These are phyloP conservation scores for Crepidotus variabilis DNA, from an alignment of 768 basidiomycete species.

Conservation along the genomic window DNA sequence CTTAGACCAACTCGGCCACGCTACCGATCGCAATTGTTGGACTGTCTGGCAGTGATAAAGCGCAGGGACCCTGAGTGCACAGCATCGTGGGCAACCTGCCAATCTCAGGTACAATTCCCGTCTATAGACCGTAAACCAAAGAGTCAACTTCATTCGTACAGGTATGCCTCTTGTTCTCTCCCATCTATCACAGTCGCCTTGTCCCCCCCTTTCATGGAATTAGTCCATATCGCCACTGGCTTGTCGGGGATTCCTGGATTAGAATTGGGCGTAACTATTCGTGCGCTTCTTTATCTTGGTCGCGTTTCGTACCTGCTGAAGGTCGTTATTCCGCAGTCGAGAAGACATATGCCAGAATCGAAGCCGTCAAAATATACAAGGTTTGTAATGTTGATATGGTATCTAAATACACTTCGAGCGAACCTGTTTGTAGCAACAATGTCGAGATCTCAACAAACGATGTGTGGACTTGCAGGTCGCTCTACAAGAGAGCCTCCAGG, in stretches of 20 bases:
- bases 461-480: constrained; percentile 28
- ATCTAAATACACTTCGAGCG: not conserved
- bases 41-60: not conserved
- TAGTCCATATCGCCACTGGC: constrained; percentile 16
- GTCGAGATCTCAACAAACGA: constrained; percentile 27
- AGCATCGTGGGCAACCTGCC: not conserved
- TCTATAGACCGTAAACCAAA: not conserved
- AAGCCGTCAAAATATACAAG: constrained; percentile 35
- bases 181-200: constrained; percentile 2
- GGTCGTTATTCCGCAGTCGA: constrained; percentile 21
- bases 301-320: not conserved
- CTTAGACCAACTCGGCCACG: constrained; percentile 91
- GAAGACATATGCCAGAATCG: constrained; percentile 23
- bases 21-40: constrained; percentile 31
- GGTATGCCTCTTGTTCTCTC: constrained; percentile 8
- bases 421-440: constrained; percentile 29
- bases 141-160: constrained; percentile 2
- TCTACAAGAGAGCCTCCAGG: constrained; percentile 27
- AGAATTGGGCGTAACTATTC: constrained; percentile 18
- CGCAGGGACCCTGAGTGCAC: not conserved
- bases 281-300: constrained; percentile 14
- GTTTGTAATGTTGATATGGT: constrained; percentile 15
- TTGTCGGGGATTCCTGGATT: constrained; percentile 27
- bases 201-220: constrained; percentile 17
- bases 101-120: not conserved